These are phyloP conservation scores for Saprolegnia diclina DNA, from an alignment of 352 stramenopile species.

Conservation along the genomic window DNA sequence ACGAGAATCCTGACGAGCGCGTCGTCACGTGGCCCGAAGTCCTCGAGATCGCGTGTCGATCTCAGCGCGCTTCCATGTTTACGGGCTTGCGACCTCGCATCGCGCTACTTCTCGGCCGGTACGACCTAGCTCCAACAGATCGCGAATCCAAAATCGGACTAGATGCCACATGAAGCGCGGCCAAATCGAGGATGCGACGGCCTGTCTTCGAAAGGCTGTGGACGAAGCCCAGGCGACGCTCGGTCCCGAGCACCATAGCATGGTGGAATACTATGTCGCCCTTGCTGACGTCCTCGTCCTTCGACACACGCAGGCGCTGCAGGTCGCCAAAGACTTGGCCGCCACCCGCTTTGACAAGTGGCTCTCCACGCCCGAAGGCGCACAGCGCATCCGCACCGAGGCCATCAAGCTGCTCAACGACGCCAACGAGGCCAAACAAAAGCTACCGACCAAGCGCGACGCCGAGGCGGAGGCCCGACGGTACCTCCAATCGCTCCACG, in stretches of 20 bases:
- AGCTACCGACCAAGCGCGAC: constrained; percentile 45
- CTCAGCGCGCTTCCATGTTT: constrained; percentile 15
- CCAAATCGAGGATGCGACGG: constrained; percentile 50
- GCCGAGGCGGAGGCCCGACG: constrained; percentile 40
- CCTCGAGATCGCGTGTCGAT: constrained; percentile 28
- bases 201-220: constrained; percentile 43
- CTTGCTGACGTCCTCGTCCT: constrained; percentile 47
- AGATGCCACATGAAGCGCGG: constrained; percentile 30
- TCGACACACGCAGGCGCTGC: constrained; percentile 45
- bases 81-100: constrained; percentile 35
- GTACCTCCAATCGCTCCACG: constrained; percentile 23
- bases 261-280: constrained; percentile 55
- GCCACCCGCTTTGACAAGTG: constrained; percentile 42
- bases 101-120: constrained; percentile 48
- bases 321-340: constrained; percentile 43
- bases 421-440: background rate
- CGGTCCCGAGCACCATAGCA: constrained; percentile 27
- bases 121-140: background rate
- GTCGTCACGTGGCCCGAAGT: constrained; percentile 35
- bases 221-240: constrained; percentile 38
- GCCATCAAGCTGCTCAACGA: background rate
- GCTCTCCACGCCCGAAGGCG: constrained; percentile 48
- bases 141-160: background rate
- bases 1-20: background rate
- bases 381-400: constrained; percentile 32